Evolutionary conservation across 176 grass and related monocot species (phyloP).

Genomic region (Oryza rufipogon): DNA sequence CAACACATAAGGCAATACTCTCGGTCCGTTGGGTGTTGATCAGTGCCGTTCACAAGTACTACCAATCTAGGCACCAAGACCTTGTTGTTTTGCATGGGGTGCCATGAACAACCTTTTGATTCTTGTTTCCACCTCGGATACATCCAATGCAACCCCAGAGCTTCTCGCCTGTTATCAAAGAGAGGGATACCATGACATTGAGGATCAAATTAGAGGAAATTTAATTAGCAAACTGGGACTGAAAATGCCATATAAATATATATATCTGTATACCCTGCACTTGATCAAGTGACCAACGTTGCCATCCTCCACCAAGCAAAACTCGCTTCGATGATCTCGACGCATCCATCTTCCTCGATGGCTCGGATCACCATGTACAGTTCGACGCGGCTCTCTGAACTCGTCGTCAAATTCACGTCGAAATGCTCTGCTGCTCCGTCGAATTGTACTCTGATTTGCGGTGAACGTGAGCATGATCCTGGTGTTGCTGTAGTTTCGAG

Average conservation of each 20-base stretch:
- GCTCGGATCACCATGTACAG: constrained; percentile 21
- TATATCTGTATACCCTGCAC: constrained; percentile 23
- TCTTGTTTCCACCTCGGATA: constrained; percentile 13
- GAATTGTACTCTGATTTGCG: background rate
- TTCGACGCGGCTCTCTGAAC: background rate
- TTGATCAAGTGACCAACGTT: constrained; percentile 26
- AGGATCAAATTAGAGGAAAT: background rate
- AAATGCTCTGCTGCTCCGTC: constrained; percentile 12
- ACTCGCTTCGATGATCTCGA: constrained; percentile 28
- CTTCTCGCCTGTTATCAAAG: background rate
- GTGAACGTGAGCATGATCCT: background rate
- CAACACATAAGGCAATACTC: too few relatives aligned
- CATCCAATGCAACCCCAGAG: constrained; percentile 5
- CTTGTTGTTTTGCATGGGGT: background rate
- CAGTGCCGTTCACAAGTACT: background rate
- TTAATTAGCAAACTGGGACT: background rate
- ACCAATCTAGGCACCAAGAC: background rate
- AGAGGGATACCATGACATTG: background rate
- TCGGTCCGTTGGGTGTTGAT: background rate
- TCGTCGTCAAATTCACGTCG: constrained; percentile 19
- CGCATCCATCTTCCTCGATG: background rate
- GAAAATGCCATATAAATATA: background rate
- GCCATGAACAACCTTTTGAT: constrained; percentile 4
- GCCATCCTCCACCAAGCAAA: constrained; percentile 1
- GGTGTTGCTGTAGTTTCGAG: background rate